phyloP scores from a whole-genome alignment of 768 basidiomycete species.

The Xerocomus spinulosus region DNA sequence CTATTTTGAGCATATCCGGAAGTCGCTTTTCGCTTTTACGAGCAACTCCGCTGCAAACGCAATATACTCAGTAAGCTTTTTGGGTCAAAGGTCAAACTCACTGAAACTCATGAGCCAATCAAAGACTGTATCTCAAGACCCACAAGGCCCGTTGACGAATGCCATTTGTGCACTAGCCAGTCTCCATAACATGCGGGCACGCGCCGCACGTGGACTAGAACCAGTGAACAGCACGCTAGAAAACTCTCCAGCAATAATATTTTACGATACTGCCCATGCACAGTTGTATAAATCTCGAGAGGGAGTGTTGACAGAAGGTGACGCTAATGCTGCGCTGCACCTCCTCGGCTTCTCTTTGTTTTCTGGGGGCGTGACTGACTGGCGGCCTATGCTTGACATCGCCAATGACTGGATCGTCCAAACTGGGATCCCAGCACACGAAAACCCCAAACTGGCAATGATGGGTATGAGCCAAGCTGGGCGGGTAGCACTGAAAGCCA shows the following conservation, averaged over 20 bases:
- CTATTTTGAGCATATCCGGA: conserved; percentile 70
- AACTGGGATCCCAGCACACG: conserved; percentile 57
- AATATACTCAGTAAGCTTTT: conserved; percentile 55
- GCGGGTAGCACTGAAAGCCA: conserved; percentile 62
- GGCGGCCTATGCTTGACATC: conserved; percentile 65
- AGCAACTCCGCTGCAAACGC: conserved; percentile 58
- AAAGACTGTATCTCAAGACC: conserved; percentile 55
- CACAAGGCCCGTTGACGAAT: conserved; percentile 65
- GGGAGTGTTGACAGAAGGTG: conserved; percentile 55
- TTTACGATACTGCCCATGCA: conserved; percentile 64
- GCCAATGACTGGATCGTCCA: conserved; percentile 74
- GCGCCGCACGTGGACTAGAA: conserved; percentile 59
- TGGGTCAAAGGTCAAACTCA: conserved; percentile 1
- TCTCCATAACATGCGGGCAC: conserved; percentile 61
- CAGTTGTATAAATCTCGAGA: conserved; percentile 55
- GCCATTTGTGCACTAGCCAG: conserved; percentile 74
- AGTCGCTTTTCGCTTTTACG: conserved; percentile 62
- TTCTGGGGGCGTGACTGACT: conserved; percentile 62
- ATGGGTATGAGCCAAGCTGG: conserved; percentile 48
- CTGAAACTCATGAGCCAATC: conserved; percentile 12
- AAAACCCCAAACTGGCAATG: conserved; percentile 59
- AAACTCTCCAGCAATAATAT: conserved; percentile 55
- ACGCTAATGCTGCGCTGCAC: conserved; percentile 76
- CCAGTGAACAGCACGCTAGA: conserved; percentile 49
- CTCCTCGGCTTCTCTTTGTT: conserved; percentile 70